Conservation (phyloP, 805 yeast species). For the Tetrapisispora phaffii region DNA sequence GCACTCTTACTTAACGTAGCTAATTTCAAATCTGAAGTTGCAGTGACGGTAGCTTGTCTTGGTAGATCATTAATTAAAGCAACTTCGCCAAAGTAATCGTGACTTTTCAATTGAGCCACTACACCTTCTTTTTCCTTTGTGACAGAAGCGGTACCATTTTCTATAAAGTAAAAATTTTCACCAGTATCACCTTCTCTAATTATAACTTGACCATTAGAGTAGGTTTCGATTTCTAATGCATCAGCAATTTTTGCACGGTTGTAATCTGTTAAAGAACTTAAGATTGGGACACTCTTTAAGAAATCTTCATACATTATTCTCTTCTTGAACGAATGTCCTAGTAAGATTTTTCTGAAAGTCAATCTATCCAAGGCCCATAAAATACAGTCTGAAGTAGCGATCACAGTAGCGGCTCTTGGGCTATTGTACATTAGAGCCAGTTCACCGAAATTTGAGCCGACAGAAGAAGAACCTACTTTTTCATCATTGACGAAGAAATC, state of each 20-base stretch:
- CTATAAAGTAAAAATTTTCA: conserved; percentile 63
- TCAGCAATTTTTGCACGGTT: conserved; percentile 91
- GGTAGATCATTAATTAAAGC: conserved; percentile 88
- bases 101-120: conserved; percentile 53
- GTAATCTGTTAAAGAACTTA: conserved; percentile 59
- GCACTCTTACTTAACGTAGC: conserved; percentile 91
- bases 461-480: conserved; percentile 64
- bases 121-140: conserved; percentile 49
- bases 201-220: conserved; percentile 60
- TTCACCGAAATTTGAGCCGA: conserved; percentile 92
- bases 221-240: conserved; percentile 74
- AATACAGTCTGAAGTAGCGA: conserved; percentile 58
- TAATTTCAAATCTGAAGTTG: conserved; percentile 64
- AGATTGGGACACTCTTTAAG: conserved; percentile 75
- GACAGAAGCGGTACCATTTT: conserved; percentile 77
- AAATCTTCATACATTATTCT: conserved; percentile 85
- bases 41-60: conserved; percentile 86
- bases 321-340: conserved; percentile 85
- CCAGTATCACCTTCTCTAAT: conserved; percentile 82
- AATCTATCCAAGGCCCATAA: conserved; percentile 91
- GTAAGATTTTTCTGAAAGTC: conserved; percentile 82
- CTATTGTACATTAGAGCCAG: conserved; percentile 95
- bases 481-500: conserved; percentile 61
- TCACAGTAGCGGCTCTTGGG: conserved; percentile 93
- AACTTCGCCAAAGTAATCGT: conserved; percentile 94